Conservation (phyloP, 768 basidiomycete species). For the Ramaria sp. region DNA sequence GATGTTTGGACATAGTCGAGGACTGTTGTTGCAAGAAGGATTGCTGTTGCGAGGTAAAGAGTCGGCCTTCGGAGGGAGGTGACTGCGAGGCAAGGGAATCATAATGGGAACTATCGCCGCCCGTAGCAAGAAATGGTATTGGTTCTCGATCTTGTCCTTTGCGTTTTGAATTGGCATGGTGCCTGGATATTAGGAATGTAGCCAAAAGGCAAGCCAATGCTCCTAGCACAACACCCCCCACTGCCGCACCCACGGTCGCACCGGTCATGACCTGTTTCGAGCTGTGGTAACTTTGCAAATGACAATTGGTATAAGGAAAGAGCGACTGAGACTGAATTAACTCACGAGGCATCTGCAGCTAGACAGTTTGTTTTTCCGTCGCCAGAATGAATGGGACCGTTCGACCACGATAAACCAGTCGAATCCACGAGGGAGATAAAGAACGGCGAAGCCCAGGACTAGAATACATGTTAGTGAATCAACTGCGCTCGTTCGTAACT, state of each 20-base stretch:
- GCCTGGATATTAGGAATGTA: background rate
- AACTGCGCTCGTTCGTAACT: background rate
- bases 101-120: background rate
- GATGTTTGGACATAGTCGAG: background rate
- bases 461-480: slow-evolving; percentile 16
- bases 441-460: slow-evolving; percentile 46
- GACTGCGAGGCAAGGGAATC: background rate
- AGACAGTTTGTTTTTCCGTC: slow-evolving; percentile 32
- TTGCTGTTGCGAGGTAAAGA: background rate
- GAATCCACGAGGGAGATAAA: slow-evolving; percentile 46
- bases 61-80: background rate
- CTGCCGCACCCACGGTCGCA: slow-evolving; percentile 16
- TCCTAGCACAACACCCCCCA: slow-evolving; percentile 18
- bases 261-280: slow-evolving; percentile 5
- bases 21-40: background rate
- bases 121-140: background rate
- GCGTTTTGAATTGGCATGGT: background rate
- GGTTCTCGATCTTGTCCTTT: background rate
- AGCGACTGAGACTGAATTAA: background rate
- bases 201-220: background rate
- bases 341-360: slow-evolving; percentile 2
- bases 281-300: background rate
- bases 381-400: slow-evolving; percentile 47
- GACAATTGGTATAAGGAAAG: background rate
- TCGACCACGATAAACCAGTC: slow-evolving; percentile 40